A percentile compares a stretch with the other conserved stretches of the same genome.
These are phyloP conservation scores for Aureobasidium sp. DNA, from an alignment of 2,329 filamentous ascomycete genomes.

Conservation along the genomic window DNA sequence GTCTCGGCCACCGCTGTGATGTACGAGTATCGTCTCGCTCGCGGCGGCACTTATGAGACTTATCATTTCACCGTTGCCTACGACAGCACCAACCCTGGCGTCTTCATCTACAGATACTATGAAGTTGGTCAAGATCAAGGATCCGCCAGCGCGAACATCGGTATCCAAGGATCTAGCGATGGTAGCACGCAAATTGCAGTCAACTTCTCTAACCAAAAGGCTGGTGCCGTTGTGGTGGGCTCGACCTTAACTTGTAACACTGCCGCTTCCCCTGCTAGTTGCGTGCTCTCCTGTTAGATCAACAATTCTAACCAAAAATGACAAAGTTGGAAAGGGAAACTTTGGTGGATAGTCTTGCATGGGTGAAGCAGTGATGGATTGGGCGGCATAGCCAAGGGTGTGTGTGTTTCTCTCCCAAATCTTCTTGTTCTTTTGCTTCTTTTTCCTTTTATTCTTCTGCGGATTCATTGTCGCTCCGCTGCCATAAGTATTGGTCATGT, in stretches of 20 bases:
- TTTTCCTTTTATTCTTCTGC: neutral
- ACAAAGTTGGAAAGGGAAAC: neutral
- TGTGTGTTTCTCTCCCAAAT: neutral
- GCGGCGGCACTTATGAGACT: conserved; percentile 17
- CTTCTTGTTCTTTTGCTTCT: neutral
- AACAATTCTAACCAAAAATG: neutral
- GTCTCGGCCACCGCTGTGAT: conserved; percentile 21
- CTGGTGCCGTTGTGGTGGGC: conserved; percentile 18
- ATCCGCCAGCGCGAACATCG: conserved; percentile 11
- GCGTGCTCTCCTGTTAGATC: neutral
- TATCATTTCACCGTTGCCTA: conserved; percentile 29
- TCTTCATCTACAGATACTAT: conserved; percentile 25
- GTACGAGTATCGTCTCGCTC: conserved; percentile 25
- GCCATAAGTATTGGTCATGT: conserved; percentile 4
- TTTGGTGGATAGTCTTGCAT: neutral
- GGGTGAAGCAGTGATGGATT: neutral
- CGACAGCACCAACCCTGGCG: conserved; percentile 21
- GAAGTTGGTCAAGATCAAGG: conserved; percentile 18
- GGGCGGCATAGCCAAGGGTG: neutral
- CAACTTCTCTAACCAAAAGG: conserved; percentile 18
- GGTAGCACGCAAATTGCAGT: conserved; percentile 19
- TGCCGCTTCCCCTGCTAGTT: neutral
- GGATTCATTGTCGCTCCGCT: neutral
- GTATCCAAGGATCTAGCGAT: conserved; percentile 16
- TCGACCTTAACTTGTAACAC: conserved; percentile 22